phyloP scores from a whole-genome alignment of 495 filamentous ascomycete genomes.

The Daldinia loculata region DNA sequence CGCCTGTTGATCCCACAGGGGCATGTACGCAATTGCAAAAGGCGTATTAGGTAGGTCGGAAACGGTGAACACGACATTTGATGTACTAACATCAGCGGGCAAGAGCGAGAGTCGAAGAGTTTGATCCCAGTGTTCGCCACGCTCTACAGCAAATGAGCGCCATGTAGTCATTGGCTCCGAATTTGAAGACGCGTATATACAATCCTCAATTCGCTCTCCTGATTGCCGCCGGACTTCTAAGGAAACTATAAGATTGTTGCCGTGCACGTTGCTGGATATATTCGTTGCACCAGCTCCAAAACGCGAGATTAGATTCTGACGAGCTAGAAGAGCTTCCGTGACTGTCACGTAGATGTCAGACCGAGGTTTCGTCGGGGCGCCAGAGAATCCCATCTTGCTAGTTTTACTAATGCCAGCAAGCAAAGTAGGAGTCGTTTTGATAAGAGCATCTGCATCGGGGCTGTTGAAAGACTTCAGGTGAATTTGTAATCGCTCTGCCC shows the following conservation, averaged over 20 bases:
- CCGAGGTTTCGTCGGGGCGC: conserved; percentile 83
- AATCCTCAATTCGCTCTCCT: conserved; percentile 84
- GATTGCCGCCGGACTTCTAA: conserved; percentile 81
- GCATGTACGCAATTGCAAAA: conserved; percentile 91
- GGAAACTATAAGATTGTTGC: conserved; percentile 85
- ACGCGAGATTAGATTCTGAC: conserved; percentile 81
- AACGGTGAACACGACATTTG: conserved; percentile 89
- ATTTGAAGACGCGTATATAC: conserved; percentile 88
- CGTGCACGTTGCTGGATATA: conserved; percentile 65
- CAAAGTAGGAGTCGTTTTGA: conserved; percentile 86
- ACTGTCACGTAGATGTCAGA: conserved; percentile 96
- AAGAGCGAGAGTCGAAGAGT: conserved; percentile 84
- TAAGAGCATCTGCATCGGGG: conserved; percentile 78
- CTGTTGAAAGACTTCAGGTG: conserved; percentile 77
- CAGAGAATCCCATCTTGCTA: conserved; percentile 92
- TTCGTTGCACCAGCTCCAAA: conserved; percentile 78
- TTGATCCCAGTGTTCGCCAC: conserved; percentile 84
- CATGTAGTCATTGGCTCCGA: conserved; percentile 77
- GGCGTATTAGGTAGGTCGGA: conserved; percentile 84
- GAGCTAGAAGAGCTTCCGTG: conserved; percentile 74
- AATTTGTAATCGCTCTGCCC: conserved; percentile 77
- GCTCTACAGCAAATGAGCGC: conserved; percentile 82
- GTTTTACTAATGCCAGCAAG: conserved; percentile 82
- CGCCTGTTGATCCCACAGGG: conserved; percentile 90
- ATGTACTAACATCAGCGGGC: conserved; percentile 79